Conservation (phyloP, 1,284 basidiomycete species). For the Ustanciosporium gigantosporum region DNA sequence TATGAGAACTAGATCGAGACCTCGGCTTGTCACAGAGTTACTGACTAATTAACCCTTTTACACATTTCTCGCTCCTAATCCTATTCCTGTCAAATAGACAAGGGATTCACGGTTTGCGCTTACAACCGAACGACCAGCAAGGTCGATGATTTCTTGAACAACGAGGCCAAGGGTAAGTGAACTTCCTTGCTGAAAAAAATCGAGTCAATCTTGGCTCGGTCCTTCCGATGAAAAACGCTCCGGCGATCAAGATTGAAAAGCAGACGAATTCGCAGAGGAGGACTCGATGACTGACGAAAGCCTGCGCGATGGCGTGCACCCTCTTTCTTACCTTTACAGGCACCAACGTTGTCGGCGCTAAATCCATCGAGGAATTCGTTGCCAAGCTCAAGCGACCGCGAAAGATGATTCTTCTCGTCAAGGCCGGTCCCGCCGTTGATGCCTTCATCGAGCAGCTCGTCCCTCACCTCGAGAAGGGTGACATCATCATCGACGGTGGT, state of each 20-base stretch:
- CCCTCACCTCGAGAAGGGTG: slow-evolving; percentile 69
- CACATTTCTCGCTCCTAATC: too few species aligned
- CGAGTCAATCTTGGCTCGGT: not conserved
- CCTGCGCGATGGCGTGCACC: too few species aligned
- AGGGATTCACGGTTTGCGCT: slow-evolving; percentile 94
- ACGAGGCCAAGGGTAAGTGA: slow-evolving; percentile 91
- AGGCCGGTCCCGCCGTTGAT: slow-evolving; percentile 69
- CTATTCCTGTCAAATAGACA: slow-evolving; percentile 68
- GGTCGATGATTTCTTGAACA: slow-evolving; percentile 90
- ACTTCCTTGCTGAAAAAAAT: too few species aligned
- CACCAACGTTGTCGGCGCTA: slow-evolving; percentile 90
- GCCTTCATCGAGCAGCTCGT: slow-evolving; percentile 67
- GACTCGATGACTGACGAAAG: too few species aligned
- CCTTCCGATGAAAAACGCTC: too few species aligned
- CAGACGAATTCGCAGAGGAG: too few species aligned
- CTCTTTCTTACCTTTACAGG: slow-evolving; percentile 63
- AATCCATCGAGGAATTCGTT: slow-evolving; percentile 84
- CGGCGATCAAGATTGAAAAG: too few species aligned
- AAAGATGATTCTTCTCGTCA: slow-evolving; percentile 92
- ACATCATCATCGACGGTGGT: slow-evolving; percentile 99
- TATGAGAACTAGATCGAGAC: not conserved
- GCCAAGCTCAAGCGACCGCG: slow-evolving; percentile 67
- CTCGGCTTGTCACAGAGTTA: not conserved
- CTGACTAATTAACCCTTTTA: slow-evolving; percentile 1
- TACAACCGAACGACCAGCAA: slow-evolving; percentile 98